Percentiles rank a stretch among this genome's conserved stretches.
Conservation (phyloP, 345 rosid species). For the Laguncularia racemosa region DNA sequence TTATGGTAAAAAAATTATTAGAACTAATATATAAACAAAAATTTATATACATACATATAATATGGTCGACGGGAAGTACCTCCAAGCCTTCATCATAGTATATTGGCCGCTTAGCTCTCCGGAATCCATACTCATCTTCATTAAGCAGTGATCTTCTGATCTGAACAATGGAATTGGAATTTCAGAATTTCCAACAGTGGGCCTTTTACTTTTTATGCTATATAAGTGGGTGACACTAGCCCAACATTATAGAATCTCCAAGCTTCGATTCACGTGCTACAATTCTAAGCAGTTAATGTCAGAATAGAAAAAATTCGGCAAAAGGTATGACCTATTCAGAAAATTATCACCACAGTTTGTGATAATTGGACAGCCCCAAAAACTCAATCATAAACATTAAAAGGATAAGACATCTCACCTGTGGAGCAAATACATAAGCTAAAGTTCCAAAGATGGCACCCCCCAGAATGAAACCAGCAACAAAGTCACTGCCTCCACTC, state of each 20-base stretch:
- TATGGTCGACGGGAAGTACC: constrained; percentile 19
- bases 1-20: constrained; percentile 6
- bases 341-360: background rate
- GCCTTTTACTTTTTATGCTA: background rate
- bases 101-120: constrained; percentile 54
- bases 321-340: background rate
- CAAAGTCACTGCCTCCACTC: constrained; percentile 64
- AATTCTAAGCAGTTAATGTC: no score
- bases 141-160: constrained; percentile 67
- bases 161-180: constrained; percentile 19
- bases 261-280: no score
- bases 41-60: no score
- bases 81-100: constrained; percentile 90
- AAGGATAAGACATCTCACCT: constrained; percentile 31
- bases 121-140: constrained; percentile 79
- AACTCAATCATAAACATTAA: constrained; percentile 1
- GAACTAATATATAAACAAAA: background rate
- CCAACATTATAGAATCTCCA: no score
- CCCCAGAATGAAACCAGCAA: constrained; percentile 82
- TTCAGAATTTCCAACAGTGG: background rate
- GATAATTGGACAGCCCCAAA: background rate
- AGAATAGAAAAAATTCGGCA: no score
- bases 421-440: constrained; percentile 81
- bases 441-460: constrained; percentile 82
- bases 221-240: background rate